Evolutionary conservation across 192 early-diverging fungal species (phyloP).

Genomic region (Podila clonocystis): DNA sequence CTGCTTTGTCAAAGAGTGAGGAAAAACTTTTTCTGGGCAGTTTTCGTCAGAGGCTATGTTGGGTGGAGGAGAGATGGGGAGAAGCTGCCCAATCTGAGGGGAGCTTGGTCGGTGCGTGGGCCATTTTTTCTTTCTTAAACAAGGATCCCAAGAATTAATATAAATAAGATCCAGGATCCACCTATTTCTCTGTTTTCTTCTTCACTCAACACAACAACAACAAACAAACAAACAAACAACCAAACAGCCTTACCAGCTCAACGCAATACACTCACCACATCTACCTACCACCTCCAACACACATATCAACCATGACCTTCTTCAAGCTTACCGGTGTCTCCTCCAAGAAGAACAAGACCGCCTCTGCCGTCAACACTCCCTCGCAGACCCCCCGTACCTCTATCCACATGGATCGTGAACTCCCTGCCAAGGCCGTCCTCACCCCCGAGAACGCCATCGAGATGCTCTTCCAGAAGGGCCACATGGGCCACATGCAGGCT

Average conservation of each 20-base stretch:
- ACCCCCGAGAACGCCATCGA: conserved; percentile 17
- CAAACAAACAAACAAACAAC: not conserved
- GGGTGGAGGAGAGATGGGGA: too few relatives aligned
- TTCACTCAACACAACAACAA: conserved; percentile 21
- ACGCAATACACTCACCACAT: not conserved
- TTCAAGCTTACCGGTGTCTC: conserved; percentile 35
- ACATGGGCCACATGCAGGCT: conserved; percentile 31
- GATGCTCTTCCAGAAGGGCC: conserved; percentile 28
- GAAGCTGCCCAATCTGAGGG: not conserved
- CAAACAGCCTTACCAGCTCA: not conserved
- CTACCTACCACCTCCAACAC: not conserved
- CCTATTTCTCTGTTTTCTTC: not conserved
- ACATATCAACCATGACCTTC: conserved; percentile 33
- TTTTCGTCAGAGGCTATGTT: not conserved
- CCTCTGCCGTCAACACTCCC: conserved; percentile 36
- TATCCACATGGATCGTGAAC: conserved; percentile 28
- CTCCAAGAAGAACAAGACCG: conserved; percentile 53
- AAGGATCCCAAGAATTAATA: not conserved
- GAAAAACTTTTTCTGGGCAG: too few relatives aligned
- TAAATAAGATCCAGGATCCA: conserved; percentile 10
- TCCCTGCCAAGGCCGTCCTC: conserved; percentile 18
- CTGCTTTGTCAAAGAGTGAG: too few relatives aligned
- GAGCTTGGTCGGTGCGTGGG: conserved; percentile 1
- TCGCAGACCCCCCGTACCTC: conserved; percentile 43
- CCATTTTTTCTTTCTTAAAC: not conserved